Evolutionary conservation across 192 early-diverging fungal genomes (phyloP), one percentile per base, ranked within the genome.

Genomic region (Coemansia sp.): DNA sequence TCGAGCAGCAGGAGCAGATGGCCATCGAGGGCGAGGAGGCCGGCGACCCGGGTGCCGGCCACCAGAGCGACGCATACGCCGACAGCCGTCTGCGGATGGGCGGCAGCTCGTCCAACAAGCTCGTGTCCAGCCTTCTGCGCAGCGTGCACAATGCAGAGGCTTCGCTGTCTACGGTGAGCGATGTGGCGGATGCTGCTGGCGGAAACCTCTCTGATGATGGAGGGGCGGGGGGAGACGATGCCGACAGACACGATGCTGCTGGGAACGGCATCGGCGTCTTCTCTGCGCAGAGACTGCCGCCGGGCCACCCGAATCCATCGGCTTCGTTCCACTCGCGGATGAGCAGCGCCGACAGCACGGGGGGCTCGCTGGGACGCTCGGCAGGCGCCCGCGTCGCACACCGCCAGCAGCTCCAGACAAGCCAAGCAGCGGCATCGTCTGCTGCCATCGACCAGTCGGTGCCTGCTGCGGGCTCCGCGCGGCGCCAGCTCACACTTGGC

Each of bases 1-100:
- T 89, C 13, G 88, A 89, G 10, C 84, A 94, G 58, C 87, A 85
- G 42, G 73, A 75, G 51, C 75, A 90, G 65, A 81, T 83, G 39
- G 81, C 86, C 5, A 69, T 84, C 41, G 86, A 91, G 46, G 81
- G 82, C 32, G 79, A 83, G 10, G 81, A 76, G 48, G 44, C 77
- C 71, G 25, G 62, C 50, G 54, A 57, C 54, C 40, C 5, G 25
- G 50, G 13, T 57, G 43, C 38, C 10, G 5, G 37, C 14, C 48
- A 51, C 3, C 55, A 50, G 54, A 62, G 37, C 40, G 71, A 54
- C 65, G 17, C 65, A 5, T 44, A 54, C 19, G 22, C 44, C 25
- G 67, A 63, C 19, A 64, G 68, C 39, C 63, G 70, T 5, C 25
- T 50, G 16, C 64, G 68, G n/a, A 44, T 56, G 41, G 65, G 65